phyloP scores from a whole-genome alignment of 495 filamentous ascomycete species.

The Choiromyces venosus region DNA sequence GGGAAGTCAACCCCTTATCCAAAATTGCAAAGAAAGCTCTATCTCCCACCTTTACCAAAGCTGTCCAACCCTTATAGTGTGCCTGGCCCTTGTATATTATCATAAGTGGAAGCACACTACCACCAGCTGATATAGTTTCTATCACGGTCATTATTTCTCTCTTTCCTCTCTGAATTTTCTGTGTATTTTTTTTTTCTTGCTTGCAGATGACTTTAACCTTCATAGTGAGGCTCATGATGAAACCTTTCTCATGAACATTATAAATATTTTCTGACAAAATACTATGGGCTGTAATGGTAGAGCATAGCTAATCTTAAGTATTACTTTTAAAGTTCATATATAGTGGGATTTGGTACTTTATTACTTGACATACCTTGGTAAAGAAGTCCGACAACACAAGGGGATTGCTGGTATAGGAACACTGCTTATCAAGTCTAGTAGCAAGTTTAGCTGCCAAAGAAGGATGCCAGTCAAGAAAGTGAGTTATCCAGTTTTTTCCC shows the following conservation, averaged over 20 bases:
- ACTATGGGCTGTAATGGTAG: no score
- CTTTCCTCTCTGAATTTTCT: no score
- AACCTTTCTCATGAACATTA: no score
- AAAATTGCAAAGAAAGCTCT: conserved; percentile 7
- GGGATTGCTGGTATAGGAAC: not conserved
- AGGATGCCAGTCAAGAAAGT: conserved; percentile 1
- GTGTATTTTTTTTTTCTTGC: no score
- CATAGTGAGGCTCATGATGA: no score
- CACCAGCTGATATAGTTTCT: not conserved
- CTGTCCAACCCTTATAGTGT: not conserved
- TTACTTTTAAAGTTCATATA: no score
- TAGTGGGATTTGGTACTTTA: no score
- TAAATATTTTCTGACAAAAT: not conserved
- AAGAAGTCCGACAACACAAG: not conserved
- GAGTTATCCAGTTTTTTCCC: not conserved
- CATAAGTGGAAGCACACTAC: not conserved
- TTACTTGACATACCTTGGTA: not conserved
- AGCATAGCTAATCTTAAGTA: no score
- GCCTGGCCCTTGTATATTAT: not conserved
- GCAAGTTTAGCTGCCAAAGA: not conserved
- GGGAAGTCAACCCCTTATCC: conserved; percentile 31
- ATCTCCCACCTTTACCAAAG: not conserved
- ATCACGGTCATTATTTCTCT: not conserved
- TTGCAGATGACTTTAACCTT: no score
- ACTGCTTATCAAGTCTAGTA: not conserved